A percentile compares a stretch with the other conserved stretches of the same genome.
phyloP scores from a whole-genome alignment of 768 basidiomycete genomes.

The Sutorius australiensis region DNA sequence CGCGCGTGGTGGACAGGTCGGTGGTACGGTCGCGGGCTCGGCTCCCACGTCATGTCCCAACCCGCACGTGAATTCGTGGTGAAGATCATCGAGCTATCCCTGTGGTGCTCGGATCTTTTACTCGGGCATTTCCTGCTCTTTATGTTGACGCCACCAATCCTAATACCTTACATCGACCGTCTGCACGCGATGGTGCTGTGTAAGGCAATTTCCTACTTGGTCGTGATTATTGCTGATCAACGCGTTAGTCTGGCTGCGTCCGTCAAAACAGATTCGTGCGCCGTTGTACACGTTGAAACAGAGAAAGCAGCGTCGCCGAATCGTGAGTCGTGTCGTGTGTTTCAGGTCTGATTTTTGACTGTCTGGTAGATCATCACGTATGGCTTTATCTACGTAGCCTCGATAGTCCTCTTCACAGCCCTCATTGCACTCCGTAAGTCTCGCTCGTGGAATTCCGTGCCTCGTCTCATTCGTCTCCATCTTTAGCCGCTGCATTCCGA shows the following conservation, averaged over 20 bases:
- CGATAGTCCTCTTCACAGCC: conserved; percentile 66
- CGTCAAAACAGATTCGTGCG: conserved; percentile 90
- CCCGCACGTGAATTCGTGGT: conserved; percentile 96
- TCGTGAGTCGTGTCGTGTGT: conserved; percentile 48
- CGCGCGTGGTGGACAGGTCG: conserved; percentile 98
- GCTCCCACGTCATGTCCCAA: conserved; percentile 91
- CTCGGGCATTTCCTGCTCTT: conserved; percentile 85
- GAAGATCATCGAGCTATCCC: conserved; percentile 93
- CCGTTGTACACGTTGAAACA: conserved; percentile 89
- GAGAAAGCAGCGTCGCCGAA: conserved; percentile 84
- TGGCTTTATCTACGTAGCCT: conserved; percentile 67
- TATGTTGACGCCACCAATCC: conserved; percentile 82
- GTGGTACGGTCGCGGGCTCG: conserved; percentile 95
- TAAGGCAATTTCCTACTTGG: conserved; percentile 33
- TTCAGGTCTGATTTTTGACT: conserved; percentile 9
- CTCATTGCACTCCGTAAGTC: conserved; percentile 77
- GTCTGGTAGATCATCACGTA: conserved; percentile 72
- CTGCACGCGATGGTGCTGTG: conserved; percentile 89
- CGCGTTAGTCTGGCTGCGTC: conserved; percentile 83
- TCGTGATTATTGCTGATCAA: conserved; percentile 13
- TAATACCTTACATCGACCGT: conserved; percentile 89
- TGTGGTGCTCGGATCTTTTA: conserved; percentile 95
- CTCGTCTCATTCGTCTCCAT: conserved; percentile 5
- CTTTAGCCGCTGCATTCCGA: conserved; percentile 58
- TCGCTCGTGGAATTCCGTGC: conserved; percentile 1